Evolutionary conservation across 2,329 filamentous ascomycete genomes (phyloP).

Genomic region (Ceratocystis albifundus): DNA sequence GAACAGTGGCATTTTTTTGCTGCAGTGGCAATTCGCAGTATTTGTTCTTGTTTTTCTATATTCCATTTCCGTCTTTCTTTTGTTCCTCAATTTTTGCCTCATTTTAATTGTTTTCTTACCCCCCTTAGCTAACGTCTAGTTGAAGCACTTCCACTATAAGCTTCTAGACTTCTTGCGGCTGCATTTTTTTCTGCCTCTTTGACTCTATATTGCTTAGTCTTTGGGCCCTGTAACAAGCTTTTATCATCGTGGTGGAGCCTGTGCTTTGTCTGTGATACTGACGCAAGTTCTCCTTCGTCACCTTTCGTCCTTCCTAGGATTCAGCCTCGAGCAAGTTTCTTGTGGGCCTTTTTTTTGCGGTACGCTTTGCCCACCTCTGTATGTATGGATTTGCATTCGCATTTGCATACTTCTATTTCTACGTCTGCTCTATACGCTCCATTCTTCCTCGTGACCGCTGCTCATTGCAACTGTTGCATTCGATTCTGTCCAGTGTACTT

Average conservation of each 20-base stretch:
- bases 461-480: background rate
- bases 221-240: background rate
- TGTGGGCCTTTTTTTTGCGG: slow-evolving; percentile 1
- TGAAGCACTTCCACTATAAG: background rate
- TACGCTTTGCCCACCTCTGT: background rate
- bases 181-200: background rate
- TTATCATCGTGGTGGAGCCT: slow-evolving; percentile 9
- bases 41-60: background rate
- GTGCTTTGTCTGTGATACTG: background rate
- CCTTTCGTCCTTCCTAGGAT: background rate
- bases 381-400: background rate
- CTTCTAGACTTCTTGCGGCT: background rate
- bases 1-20: background rate
- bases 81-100: background rate
- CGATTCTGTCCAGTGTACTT: background rate
- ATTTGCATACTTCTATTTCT: background rate
- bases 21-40: background rate
- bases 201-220: background rate
- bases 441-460: background rate
- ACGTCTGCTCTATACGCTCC: background rate
- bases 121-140: background rate
- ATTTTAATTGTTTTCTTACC: slow-evolving; percentile 1
- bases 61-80: background rate
- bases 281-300: background rate
- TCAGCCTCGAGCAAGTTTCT: background rate